These are phyloP conservation scores for Alternaria longipes DNA, from an alignment of 2,329 filamentous ascomycete genomes.

Conservation along the genomic window DNA sequence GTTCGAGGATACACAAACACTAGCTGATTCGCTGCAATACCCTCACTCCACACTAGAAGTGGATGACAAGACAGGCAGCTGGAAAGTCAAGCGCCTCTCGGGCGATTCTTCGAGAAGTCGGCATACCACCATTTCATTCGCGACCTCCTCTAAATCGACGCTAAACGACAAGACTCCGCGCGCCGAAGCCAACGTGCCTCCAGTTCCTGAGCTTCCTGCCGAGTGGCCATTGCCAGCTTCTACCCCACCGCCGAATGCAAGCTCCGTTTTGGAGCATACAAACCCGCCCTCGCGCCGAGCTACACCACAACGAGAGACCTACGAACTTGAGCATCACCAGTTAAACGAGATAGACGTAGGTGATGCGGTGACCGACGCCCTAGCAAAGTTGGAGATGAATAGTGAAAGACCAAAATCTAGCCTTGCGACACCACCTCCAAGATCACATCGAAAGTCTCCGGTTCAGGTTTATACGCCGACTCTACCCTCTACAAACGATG, in stretches of 20 bases:
- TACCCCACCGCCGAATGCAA: conserved; percentile 21
- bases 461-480: conserved; percentile 2
- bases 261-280: conserved; percentile 22
- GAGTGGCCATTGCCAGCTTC: conserved; percentile 40
- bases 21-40: conserved; percentile 47
- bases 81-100: conserved; percentile 45
- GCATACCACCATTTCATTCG: conserved; percentile 21
- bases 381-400: conserved; percentile 33
- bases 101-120: conserved; percentile 23
- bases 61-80: conserved; percentile 42
- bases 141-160: conserved; percentile 25
- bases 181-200: conserved; percentile 30
- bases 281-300: conserved; percentile 17
- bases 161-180: conserved; percentile 29
- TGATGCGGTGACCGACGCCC: conserved; percentile 29
- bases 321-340: conserved; percentile 29
- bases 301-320: conserved; percentile 16
- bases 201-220: conserved; percentile 36
- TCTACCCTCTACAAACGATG: neutral
- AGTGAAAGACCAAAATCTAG: conserved; percentile 18
- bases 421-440: conserved; percentile 9
- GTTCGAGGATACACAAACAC: conserved; percentile 44
- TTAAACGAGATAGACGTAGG: conserved; percentile 31
- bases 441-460: conserved; percentile 8
- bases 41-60: conserved; percentile 45